Percentiles rank a stretch among this genome's conserved stretches.
phyloP scores from a whole-genome alignment of 345 rosid genomes.

The Brassica nigra region DNA sequence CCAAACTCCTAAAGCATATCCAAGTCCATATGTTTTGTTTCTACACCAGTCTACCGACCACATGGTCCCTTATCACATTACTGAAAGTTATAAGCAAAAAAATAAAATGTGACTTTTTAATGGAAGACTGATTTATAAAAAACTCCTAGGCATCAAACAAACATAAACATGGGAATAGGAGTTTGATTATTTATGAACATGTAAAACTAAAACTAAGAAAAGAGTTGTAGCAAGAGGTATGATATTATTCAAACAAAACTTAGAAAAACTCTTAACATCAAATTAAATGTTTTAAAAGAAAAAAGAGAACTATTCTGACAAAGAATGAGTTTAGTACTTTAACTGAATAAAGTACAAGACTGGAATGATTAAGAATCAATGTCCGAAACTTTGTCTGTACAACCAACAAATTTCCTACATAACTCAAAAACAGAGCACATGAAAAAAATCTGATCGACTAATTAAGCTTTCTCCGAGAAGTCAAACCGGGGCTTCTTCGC shows the following conservation, averaged over 20 bases:
- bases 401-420: slow-evolving; percentile 34
- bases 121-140: not conserved
- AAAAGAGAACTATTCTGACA: not conserved
- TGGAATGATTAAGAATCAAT: slow-evolving; percentile 14
- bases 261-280: not conserved
- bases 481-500: slow-evolving; percentile 49
- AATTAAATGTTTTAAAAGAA: not conserved
- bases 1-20: slow-evolving; percentile 11
- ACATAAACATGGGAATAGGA: not conserved
- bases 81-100: not conserved
- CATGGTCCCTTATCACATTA: not conserved
- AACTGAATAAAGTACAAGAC: slow-evolving; percentile 19
- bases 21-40: slow-evolving; percentile 8
- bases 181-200: not conserved
- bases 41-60: slow-evolving; percentile 12
- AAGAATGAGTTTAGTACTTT: slow-evolving; percentile 6
- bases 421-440: slow-evolving; percentile 8
- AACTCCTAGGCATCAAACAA: not conserved
- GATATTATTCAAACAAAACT: slow-evolving; percentile 12
- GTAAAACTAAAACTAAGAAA: not conserved
- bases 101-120: not conserved
- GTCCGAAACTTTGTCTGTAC: slow-evolving; percentile 33
- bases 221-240: not conserved
- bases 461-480: slow-evolving; percentile 21
- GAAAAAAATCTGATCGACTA: slow-evolving; percentile 18